phyloP scores from a whole-genome alignment of 768 basidiomycete species.

The Russula lepida region DNA sequence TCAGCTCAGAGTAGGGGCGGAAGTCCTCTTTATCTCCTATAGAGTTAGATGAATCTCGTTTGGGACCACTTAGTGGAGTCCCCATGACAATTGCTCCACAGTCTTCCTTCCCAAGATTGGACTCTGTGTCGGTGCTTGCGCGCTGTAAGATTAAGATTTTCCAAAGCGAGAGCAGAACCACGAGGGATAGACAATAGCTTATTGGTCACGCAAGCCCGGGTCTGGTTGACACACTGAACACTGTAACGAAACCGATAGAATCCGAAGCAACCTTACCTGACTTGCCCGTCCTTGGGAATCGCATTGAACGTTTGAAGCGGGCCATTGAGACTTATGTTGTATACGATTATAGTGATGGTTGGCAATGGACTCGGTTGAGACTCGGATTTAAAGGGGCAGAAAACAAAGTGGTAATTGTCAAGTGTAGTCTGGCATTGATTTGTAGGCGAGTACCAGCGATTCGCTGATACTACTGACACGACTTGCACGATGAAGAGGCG shows the following conservation, averaged over 20 bases:
- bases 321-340: slow-evolving; percentile 25
- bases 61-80: background rate
- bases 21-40: slow-evolving; percentile 1
- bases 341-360: slow-evolving; percentile 26
- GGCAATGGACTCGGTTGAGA: no score
- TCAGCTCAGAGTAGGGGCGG: slow-evolving; percentile 2
- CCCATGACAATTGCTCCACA: slow-evolving; percentile 1
- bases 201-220: slow-evolving; percentile 20
- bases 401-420: no score
- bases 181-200: background rate
- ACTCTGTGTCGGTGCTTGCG: background rate
- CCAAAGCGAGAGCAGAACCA: background rate
- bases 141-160: background rate
- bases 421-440: no score
- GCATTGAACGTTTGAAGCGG: slow-evolving; percentile 23
- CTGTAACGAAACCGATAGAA: background rate
- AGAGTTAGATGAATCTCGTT: background rate
- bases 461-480: background rate
- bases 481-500: background rate
- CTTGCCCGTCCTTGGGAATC: slow-evolving; percentile 26
- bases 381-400: no score
- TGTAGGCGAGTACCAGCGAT: background rate
- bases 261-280: slow-evolving; percentile 1
- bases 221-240: slow-evolving; percentile 12
- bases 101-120: background rate